Evolutionary conservation across 306 rosid species (phyloP).

Genomic region (Dalbergia cultrata): DNA sequence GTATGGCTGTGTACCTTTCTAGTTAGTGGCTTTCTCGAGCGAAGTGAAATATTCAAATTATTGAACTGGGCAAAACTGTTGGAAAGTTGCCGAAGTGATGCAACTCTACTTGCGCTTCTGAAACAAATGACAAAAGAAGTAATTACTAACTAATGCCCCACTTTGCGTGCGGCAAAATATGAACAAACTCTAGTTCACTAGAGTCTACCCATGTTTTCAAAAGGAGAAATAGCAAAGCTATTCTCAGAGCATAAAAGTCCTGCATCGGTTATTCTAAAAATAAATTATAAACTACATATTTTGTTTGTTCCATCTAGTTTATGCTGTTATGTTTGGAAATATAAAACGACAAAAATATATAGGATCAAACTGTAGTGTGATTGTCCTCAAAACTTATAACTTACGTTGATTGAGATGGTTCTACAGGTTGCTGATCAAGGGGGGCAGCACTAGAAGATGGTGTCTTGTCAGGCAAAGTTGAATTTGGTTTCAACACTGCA

Average conservation of each 20-base stretch:
- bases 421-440: conserved; percentile 65
- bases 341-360: not conserved
- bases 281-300: not conserved
- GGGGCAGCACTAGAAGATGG: conserved; percentile 61
- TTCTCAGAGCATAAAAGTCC: not conserved
- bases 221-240: conserved; percentile 4
- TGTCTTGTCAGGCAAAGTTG: conserved; percentile 69
- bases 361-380: conserved; percentile 5
- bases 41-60: conserved; percentile 74
- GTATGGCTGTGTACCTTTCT: conserved; percentile 73
- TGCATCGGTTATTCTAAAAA: not conserved
- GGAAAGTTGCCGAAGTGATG: conserved; percentile 87
- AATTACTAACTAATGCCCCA: not conserved
- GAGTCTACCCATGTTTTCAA: not conserved
- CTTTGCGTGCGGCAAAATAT: not conserved
- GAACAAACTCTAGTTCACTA: not conserved
- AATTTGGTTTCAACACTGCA: conserved; percentile 72
- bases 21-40: conserved; percentile 85
- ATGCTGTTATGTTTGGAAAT: not conserved
- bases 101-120: conserved; percentile 82
- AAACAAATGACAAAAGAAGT: conserved; percentile 40
- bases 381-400: conserved; percentile 62
- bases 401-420: conserved; percentile 70
- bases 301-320: not conserved
- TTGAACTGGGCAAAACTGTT: conserved; percentile 92